Evolutionary conservation across 768 basidiomycete species (phyloP), one percentile per base, ranked within the genome.

Genomic region (Mycena polygramma): DNA sequence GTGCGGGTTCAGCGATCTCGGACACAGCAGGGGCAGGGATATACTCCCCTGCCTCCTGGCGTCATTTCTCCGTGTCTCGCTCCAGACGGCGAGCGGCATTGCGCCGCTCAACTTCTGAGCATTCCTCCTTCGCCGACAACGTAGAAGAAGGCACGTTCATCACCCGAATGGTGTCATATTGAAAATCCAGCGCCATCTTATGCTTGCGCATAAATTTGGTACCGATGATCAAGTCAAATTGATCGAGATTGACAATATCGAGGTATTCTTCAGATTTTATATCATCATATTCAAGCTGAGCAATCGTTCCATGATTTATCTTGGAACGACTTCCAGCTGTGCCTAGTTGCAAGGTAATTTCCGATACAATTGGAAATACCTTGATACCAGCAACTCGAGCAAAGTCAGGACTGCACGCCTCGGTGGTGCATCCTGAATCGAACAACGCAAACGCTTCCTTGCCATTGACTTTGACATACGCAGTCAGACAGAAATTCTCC

Each of bases 121-220:
- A 4, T 48, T 73, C 69, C 11, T 52, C 57, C 2, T 39, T n/a
- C 11, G n/a, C 59, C 1, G 64, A 24, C 13, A 68, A n/a, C 14
- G 65, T 57, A 10, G 66, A 52, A 4, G 46, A 26, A 7, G 10
- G 26, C 15, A 20, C 11, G 5, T 73, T 75, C 24, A 66, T 59
- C 0, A 76, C 39, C 1, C 24, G 2, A 20, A 81, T 58, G 7
- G 53, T n/a, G 17, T 75, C 64, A 0, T 48, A 55, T 1, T 61
- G 65, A 43, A 82, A 79, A 60, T 81, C 77, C 3, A 82, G 64
- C 0, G 69, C 15, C 0, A 63, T 45, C 2, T 20, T 17, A 54
- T 63, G 61, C 48, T 63, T 63, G 7, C 60, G 35, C 48, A 62
- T 62, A n/a, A n/a, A 62, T 24, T 62, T 53, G 5, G 62, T 63